Base-by-base conservation (phyloP, 371 early-diverging fungal genomes). In the Parasitella parasitica region DNA sequence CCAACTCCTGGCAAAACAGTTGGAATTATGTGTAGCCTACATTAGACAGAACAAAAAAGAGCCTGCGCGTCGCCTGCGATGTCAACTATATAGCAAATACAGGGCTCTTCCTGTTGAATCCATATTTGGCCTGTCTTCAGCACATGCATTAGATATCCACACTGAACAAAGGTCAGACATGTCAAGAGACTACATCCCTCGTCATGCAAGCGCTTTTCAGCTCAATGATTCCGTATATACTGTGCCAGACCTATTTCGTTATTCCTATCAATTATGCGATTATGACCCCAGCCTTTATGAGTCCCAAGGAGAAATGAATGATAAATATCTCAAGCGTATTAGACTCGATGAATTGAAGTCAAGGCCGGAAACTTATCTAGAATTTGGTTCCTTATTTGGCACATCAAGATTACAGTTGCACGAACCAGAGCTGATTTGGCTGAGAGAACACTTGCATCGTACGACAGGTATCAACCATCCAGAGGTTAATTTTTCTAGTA, bases 361-460 rank as follows among this genome's bases (percentile, higher is more conserved):
- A 18, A 41, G 41, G 9, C 41, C 41, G 16, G 81, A 83, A 51
- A 66, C 57, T 30, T 59, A 80, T 48, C 57, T 83, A 13, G 59
- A 70, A 18, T 76, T 81, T 61, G 75, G 75, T 4, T 78, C 78
- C 0, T 30, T 81, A 5, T 74, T 77, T 61, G 70, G 72, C 46
- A 67, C 70, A 15, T 49, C 54, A 11, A 65, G 77, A 9, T 51
- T 76, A 1, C 65, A 61, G 9, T 35, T 73, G 8, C 26, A 63
- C 30, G 51, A 57, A 15, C 27, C 46, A 18, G 54, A 57, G 12
- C 54, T 71, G 12, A 30, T 55, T 6, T 55, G 61, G 43, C 16
- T 69, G 16, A 48, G 63, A 24, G 67, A 76, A 11, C 43, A 57
- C 15, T 37, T 78, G 5, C 61, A 60, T 8, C 46, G 54, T 27